phyloP scores from a whole-genome alignment of 345 rosid species.

The Passiflora organensis region DNA sequence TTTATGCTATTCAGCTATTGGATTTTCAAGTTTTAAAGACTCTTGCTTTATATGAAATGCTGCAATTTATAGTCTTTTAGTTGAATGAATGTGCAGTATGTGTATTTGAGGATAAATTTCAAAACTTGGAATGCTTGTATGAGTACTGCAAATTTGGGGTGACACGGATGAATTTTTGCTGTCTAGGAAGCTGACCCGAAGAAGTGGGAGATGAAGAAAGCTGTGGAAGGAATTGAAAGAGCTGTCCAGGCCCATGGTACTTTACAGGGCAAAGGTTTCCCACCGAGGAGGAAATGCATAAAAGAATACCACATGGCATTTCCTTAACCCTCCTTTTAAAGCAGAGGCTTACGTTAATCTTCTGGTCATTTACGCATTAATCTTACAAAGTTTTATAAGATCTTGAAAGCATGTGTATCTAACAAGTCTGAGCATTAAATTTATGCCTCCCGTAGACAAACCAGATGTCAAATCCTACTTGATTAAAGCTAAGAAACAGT shows the following conservation, averaged over 20 bases:
- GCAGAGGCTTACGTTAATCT: slow-evolving; percentile 7
- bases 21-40: too few relatives aligned
- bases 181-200: neutral
- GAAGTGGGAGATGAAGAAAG: neutral
- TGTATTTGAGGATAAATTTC: too few relatives aligned
- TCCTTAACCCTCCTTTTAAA: slow-evolving; percentile 17
- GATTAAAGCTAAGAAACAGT: neutral
- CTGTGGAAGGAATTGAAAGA: neutral
- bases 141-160: neutral
- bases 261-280: neutral
- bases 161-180: neutral
- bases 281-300: slow-evolving; percentile 3
- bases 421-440: neutral
- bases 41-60: too few relatives aligned
- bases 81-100: too few relatives aligned
- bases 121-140: neutral
- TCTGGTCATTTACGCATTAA: neutral
- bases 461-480: slow-evolving; percentile 19
- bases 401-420: neutral
- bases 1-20: too few relatives aligned
- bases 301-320: slow-evolving; percentile 18
- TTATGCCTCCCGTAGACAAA: slow-evolving; percentile 7
- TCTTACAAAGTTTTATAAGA: neutral
- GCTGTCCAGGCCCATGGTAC: neutral
- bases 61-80: too few relatives aligned